Conservation (phyloP, 2,329 filamentous ascomycete species). For the Aspergillus aculeatinus region DNA sequence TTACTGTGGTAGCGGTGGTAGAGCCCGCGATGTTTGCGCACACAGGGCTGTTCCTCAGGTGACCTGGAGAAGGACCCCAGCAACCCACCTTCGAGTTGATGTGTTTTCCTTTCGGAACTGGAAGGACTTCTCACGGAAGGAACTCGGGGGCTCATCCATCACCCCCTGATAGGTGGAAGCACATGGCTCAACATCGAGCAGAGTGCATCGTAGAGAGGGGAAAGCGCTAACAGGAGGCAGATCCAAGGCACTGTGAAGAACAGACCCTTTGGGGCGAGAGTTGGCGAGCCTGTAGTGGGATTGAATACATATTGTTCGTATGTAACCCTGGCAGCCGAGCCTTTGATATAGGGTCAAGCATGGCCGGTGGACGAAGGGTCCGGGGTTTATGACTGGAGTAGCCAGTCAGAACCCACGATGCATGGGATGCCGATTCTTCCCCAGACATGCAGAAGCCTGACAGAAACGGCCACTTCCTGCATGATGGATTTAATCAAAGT, state of each 20-base stretch:
- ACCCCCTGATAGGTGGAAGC: background rate
- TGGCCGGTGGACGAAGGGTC: background rate
- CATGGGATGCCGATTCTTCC: slow-evolving; percentile 3
- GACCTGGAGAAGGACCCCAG: background rate
- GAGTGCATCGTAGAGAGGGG: background rate
- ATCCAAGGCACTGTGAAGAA: background rate
- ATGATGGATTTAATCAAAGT: slow-evolving; percentile 7
- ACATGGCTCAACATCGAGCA: background rate
- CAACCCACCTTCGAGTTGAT: background rate
- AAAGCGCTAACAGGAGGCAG: background rate
- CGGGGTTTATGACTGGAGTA: background rate
- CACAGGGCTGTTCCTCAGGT: background rate
- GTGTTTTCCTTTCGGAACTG: background rate
- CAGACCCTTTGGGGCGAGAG: slow-evolving; percentile 1
- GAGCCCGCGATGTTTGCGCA: background rate
- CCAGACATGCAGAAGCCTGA: slow-evolving; percentile 5
- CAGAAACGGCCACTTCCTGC: slow-evolving; percentile 6
- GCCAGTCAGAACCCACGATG: background rate
- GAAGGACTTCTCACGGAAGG: background rate
- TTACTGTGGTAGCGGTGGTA: background rate
- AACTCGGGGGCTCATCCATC: background rate
- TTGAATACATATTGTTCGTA: slow-evolving; percentile 1
- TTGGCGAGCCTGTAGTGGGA: slow-evolving; percentile 3
- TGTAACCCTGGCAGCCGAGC: background rate
- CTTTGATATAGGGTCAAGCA: slow-evolving; percentile 3